Evolutionary conservation across 176 grass and related monocot species (phyloP).

Genomic region (Saccharum spontaneum): DNA sequence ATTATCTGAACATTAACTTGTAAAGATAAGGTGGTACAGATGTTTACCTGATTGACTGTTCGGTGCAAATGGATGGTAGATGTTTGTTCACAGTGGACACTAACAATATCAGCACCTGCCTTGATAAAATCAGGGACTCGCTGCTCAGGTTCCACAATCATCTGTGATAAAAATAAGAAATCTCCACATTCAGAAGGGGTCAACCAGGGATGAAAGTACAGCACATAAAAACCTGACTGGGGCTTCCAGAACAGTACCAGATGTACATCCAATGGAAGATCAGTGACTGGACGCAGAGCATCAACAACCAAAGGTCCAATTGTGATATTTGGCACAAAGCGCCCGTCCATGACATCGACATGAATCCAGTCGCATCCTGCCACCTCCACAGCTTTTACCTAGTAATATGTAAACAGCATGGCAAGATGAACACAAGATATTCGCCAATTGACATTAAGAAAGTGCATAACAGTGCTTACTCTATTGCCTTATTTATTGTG

Average conservation of each 20-base stretch:
- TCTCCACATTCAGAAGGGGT: not conserved
- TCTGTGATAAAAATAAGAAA: constrained; percentile 61
- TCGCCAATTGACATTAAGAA: not conserved
- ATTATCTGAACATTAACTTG: not conserved
- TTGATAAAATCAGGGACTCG: constrained; percentile 98
- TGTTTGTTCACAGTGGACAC: constrained; percentile 94
- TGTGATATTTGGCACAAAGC: constrained; percentile 98
- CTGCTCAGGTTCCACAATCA: constrained; percentile 99
- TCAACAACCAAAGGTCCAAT: constrained; percentile 91
- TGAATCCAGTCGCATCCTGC: constrained; percentile 99
- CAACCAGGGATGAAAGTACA: not conserved
- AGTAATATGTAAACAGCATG: not conserved
- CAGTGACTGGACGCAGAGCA: constrained; percentile 90
- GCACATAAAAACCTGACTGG: not conserved
- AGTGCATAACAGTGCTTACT: not conserved
- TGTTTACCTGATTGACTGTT: constrained; percentile 76
- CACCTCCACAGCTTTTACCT: constrained; percentile 98
- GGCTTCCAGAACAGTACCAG: constrained; percentile 60
- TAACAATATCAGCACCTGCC: constrained; percentile 98
- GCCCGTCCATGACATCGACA: constrained; percentile 98
- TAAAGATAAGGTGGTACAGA: not conserved
- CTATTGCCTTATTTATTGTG: not conserved
- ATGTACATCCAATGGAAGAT: constrained; percentile 98
- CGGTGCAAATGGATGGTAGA: constrained; percentile 95
- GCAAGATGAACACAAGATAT: constrained; percentile 4